Conservation (phyloP, 1,139 yeast genomes). For the Sugiyamaella sp. region DNA sequence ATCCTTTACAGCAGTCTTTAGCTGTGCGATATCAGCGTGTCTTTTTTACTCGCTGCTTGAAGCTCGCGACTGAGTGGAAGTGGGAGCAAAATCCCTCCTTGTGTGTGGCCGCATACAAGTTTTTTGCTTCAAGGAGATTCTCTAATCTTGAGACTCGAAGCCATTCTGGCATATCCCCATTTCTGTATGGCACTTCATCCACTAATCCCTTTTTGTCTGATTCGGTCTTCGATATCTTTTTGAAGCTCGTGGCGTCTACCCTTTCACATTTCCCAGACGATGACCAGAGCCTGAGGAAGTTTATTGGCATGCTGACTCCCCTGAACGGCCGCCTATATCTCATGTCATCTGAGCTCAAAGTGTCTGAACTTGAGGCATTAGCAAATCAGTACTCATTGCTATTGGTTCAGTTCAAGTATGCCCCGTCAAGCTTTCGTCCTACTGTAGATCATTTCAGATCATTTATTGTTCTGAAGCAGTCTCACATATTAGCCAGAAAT, state of each 20-base stretch:
- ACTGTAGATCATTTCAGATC: constrained; percentile 27
- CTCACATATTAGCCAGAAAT: constrained; percentile 30
- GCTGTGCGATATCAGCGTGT: constrained; percentile 13
- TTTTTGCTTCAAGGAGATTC: constrained; percentile 15
- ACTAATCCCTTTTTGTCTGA: constrained; percentile 16
- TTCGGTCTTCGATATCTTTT: constrained; percentile 25
- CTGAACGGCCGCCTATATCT: constrained; percentile 25
- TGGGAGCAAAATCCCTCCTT: constrained; percentile 5
- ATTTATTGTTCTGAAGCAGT: constrained; percentile 25
- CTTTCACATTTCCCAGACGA: constrained; percentile 14
- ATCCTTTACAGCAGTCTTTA: constrained; percentile 5
- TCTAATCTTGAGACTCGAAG: constrained; percentile 10
- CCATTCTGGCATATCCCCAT: constrained; percentile 1
- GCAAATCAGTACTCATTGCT: constrained; percentile 29
- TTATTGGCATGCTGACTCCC: constrained; percentile 28
- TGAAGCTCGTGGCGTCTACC: constrained; percentile 25
- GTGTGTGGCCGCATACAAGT: constrained; percentile 6
- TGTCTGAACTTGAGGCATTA: constrained; percentile 29
- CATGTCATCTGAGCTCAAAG: constrained; percentile 22
- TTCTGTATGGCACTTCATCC: background rate
- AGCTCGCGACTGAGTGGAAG: constrained; percentile 10
- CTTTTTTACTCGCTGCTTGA: constrained; percentile 15
- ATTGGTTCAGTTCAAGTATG: constrained; percentile 25
- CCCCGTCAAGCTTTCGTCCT: constrained; percentile 25
- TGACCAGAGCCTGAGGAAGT: constrained; percentile 15